A percentile compares a stretch with the other conserved stretches of the same genome.
Evolutionary conservation across 2,329 filamentous ascomycete genomes (phyloP).

Genomic region (Aspergillus sp.): DNA sequence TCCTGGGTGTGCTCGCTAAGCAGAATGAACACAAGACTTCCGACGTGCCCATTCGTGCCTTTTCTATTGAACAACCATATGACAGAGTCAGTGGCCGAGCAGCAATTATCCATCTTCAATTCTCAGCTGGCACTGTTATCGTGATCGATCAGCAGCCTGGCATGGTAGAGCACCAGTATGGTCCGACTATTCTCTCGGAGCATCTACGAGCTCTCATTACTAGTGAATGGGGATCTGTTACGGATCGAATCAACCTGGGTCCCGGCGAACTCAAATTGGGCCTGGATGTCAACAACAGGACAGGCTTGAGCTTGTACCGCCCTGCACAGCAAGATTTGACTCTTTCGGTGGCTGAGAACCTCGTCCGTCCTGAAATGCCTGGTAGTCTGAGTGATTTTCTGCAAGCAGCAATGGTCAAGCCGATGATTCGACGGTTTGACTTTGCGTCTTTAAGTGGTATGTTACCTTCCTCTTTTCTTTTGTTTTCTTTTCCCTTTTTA

Average conservation of each 20-base stretch:
- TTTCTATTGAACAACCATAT: conserved; percentile 52
- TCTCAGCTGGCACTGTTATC: conserved; percentile 30
- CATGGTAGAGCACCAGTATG: conserved; percentile 48
- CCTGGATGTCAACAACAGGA: conserved; percentile 56
- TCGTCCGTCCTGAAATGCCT: conserved; percentile 55
- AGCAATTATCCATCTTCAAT: conserved; percentile 28
- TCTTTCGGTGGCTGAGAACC: conserved; percentile 63
- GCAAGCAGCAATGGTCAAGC: conserved; percentile 48
- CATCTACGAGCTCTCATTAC: conserved; percentile 68
- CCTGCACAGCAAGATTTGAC: conserved; percentile 71
- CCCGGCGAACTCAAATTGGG: conserved; percentile 66
- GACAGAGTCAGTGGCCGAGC: conserved; percentile 23
- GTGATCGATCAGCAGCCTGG: conserved; percentile 65
- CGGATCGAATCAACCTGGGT: conserved; percentile 73
- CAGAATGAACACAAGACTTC: conserved; percentile 63
- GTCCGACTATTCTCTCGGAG: conserved; percentile 68
- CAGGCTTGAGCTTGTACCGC: conserved; percentile 60
- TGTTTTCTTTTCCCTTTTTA: too few species aligned
- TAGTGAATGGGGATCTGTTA: conserved; percentile 68
- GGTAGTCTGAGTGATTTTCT: conserved; percentile 60
- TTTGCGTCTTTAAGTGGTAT: conserved; percentile 52
- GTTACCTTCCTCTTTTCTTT: not conserved
- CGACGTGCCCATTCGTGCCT: conserved; percentile 60
- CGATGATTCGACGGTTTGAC: conserved; percentile 65
- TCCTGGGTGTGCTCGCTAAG: conserved; percentile 65